Evolutionary conservation across 305 asterid species (phyloP).

Genomic region (Fraxinus angustifolia): DNA sequence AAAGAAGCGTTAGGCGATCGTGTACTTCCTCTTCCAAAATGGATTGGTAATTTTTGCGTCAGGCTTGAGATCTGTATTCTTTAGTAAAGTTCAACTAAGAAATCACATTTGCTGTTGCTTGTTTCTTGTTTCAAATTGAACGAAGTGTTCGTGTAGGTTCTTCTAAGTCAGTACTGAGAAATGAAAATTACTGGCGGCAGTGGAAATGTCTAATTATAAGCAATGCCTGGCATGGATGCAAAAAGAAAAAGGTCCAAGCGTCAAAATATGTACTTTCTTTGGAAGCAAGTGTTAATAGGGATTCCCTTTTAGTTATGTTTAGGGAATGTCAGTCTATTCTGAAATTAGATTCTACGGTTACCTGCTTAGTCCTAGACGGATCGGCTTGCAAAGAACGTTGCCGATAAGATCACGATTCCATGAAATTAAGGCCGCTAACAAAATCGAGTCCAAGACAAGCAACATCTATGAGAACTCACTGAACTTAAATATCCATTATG

Average conservation of each 20-base stretch:
- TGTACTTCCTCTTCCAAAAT: slow-evolving; percentile 13
- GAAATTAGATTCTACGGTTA: too few species aligned
- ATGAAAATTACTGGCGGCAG: not conserved
- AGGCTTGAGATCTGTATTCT: slow-evolving; percentile 6
- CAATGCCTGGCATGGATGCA: not conserved
- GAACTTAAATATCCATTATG: too few species aligned
- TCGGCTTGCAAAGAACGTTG: not conserved
- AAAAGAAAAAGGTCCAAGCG: not conserved
- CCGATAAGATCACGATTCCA: not conserved
- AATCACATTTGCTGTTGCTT: not conserved
- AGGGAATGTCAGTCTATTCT: too few species aligned
- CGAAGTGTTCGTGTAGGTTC: not conserved
- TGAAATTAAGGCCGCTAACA: not conserved
- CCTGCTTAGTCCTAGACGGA: too few species aligned
- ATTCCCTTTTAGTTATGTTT: too few species aligned
- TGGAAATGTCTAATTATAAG: not conserved
- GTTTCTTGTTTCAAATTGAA: not conserved
- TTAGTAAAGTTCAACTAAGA: slow-evolving; percentile 12
- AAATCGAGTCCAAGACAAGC: not conserved
- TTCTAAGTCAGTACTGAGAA: not conserved
- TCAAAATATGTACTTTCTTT: too few species aligned
- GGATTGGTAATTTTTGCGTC: slow-evolving; percentile 9
- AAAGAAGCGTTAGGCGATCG: slow-evolving; percentile 58
- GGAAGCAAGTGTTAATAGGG: too few species aligned
- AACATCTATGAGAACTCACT: too few species aligned